Evolutionary conservation across 2,329 filamentous ascomycete genomes (phyloP).

Genomic region (Xylariaceae sp.): DNA sequence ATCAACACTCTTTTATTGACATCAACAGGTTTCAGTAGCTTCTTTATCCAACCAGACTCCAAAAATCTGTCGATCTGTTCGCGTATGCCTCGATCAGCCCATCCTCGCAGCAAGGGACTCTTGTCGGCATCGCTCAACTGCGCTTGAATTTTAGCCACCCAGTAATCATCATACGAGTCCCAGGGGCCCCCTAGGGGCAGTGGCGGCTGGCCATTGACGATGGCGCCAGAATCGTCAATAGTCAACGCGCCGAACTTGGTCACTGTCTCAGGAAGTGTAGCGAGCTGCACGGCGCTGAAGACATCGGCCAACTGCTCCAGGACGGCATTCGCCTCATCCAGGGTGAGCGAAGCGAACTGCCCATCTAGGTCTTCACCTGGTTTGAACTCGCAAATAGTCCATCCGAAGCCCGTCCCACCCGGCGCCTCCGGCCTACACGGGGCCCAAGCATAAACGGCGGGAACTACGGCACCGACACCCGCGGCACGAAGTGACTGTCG

Average conservation of each 20-base stretch:
- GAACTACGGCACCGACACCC: slow-evolving; percentile 14
- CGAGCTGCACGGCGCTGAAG: not conserved
- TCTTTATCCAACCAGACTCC: not conserved
- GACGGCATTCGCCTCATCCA: not conserved
- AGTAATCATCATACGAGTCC: not conserved
- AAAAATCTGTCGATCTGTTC: not conserved
- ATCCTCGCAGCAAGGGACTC: not conserved
- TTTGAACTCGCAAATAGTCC: not conserved
- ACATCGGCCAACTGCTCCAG: not conserved
- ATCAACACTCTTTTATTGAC: not conserved
- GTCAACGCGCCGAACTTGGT: not conserved
- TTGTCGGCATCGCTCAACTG: not conserved
- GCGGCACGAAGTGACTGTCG: slow-evolving; percentile 9
- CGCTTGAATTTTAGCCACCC: not conserved
- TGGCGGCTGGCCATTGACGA: not conserved
- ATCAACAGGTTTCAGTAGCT: not conserved
- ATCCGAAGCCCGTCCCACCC: not conserved
- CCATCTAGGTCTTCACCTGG: not conserved
- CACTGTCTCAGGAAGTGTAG: not conserved
- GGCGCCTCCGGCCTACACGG: not conserved
- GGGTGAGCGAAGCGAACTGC: not conserved
- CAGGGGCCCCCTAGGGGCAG: not conserved
- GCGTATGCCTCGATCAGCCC: not conserved
- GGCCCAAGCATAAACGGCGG: slow-evolving; percentile 22
- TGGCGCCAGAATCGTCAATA: not conserved